Evolutionary conservation across 2,329 filamentous ascomycete species (phyloP).

Genomic region (Aurifilum marmelostoma): DNA sequence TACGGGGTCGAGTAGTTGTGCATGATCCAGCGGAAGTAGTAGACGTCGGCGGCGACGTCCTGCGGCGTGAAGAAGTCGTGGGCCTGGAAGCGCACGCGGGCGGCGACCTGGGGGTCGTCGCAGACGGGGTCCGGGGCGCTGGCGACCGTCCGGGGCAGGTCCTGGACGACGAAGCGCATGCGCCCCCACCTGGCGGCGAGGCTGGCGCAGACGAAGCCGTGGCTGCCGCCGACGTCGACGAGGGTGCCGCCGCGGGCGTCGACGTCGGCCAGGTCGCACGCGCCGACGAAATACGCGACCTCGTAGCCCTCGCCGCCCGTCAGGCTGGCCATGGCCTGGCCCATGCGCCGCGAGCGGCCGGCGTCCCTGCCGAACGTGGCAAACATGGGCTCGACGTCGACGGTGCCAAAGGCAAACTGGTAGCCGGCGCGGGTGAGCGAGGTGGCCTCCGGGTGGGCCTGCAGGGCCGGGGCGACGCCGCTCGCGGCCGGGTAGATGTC

Average conservation of each 20-base stretch:
- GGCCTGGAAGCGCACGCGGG: slow-evolving; percentile 47
- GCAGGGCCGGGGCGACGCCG: slow-evolving; percentile 50
- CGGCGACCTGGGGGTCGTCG: slow-evolving; percentile 43
- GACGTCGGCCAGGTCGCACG: slow-evolving; percentile 56
- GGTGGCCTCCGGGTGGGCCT: slow-evolving; percentile 50
- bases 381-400: slow-evolving; percentile 57
- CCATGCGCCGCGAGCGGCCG: slow-evolving; percentile 54
- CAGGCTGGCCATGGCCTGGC: slow-evolving; percentile 57
- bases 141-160: slow-evolving; percentile 52
- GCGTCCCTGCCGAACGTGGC: slow-evolving; percentile 54
- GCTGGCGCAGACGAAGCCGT: slow-evolving; percentile 60
- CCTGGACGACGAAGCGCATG: slow-evolving; percentile 60
- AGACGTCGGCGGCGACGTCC: slow-evolving; percentile 58
- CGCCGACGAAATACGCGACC: slow-evolving; percentile 54
- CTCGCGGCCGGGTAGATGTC: slow-evolving; percentile 56
- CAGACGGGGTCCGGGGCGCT: slow-evolving; percentile 49
- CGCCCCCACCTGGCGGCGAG: slow-evolving; percentile 54
- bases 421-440: slow-evolving; percentile 54
- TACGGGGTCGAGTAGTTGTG: slow-evolving; percentile 64
- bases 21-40: slow-evolving; percentile 63
- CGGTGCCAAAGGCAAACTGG: slow-evolving; percentile 54
- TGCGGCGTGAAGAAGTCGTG: slow-evolving; percentile 65
- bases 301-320: slow-evolving; percentile 61
- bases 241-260: slow-evolving; percentile 50
- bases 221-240: slow-evolving; percentile 63